phyloP scores from a whole-genome alignment of 2,329 filamentous ascomycete species.

The Calycina marina region DNA sequence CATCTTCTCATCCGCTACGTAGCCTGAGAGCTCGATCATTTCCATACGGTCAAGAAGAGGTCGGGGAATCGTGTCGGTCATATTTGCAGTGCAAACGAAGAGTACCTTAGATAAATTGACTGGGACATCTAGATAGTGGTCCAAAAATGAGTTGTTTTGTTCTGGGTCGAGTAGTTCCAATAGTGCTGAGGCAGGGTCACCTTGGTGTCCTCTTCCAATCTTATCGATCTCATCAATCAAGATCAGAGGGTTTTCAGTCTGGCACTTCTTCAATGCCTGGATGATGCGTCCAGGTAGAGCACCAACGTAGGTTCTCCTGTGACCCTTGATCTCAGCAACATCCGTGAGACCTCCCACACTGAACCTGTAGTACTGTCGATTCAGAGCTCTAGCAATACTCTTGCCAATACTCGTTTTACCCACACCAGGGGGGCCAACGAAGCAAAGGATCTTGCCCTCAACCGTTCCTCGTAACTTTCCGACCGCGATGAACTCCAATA shows the following conservation, averaged over 20 bases:
- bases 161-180: constrained; percentile 91
- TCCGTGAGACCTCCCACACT: constrained; percentile 94
- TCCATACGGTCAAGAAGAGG: constrained; percentile 96
- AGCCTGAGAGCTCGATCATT: constrained; percentile 88
- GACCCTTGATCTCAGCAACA: constrained; percentile 97
- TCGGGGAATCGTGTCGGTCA: constrained; percentile 93
- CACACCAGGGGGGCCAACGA: constrained; percentile 92
- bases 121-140: constrained; percentile 97
- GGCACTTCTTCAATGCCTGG: constrained; percentile 95
- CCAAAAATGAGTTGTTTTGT: constrained; percentile 92
- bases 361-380: constrained; percentile 95
- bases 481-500: constrained; percentile 94
- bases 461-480: constrained; percentile 94
- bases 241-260: constrained; percentile 94
- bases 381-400: constrained; percentile 86
- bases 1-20: constrained; percentile 97
- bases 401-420: constrained; percentile 99
- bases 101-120: constrained; percentile 95
- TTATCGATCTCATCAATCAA: constrained; percentile 98
- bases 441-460: constrained; percentile 95
- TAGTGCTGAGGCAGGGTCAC: constrained; percentile 86
- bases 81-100: constrained; percentile 97
- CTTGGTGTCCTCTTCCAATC: constrained; percentile 90
- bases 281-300: constrained; percentile 93
- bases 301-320: constrained; percentile 90